Evolutionary conservation across 225 moss, liverwort and hornwort genomes (phyloP).

Genomic region (Physcomitrium patens): DNA sequence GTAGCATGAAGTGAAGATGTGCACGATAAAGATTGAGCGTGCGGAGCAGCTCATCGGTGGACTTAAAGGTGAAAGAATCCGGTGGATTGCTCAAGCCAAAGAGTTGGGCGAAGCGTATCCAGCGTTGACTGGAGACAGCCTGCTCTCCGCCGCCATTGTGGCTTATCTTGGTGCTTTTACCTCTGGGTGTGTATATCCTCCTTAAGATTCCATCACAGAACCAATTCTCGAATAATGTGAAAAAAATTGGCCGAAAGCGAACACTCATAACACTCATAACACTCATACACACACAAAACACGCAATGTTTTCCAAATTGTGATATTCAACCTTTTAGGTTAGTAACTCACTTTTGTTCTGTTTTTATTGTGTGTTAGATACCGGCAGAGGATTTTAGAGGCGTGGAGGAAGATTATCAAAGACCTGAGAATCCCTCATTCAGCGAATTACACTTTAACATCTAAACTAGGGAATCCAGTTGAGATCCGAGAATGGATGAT

Average conservation of each 20-base stretch:
- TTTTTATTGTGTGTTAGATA: constrained; percentile 41
- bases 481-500: constrained; percentile 92
- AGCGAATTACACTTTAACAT: constrained; percentile 55
- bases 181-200: constrained; percentile 43
- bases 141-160: constrained; percentile 82
- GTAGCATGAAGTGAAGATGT: constrained; percentile 98
- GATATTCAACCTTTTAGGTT: no score
- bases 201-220: no score
- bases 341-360: no score
- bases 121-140: constrained; percentile 77
- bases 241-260: no score
- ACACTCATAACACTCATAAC: no score
- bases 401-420: constrained; percentile 71
- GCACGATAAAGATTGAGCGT: constrained; percentile 87
- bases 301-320: no score
- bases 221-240: no score
- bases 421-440: constrained; percentile 73
- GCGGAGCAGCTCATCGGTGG: constrained; percentile 90
- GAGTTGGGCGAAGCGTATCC: constrained; percentile 72
- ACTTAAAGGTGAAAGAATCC: constrained; percentile 75
- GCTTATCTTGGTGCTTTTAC: constrained; percentile 94
- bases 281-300: no score
- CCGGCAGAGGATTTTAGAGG: constrained; percentile 67
- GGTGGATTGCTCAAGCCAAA: constrained; percentile 83
- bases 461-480: constrained; percentile 75